These are phyloP conservation scores for Hirsutella rhossiliensis DNA, from an alignment of 2,329 filamentous ascomycete genomes.

Conservation along the genomic window DNA sequence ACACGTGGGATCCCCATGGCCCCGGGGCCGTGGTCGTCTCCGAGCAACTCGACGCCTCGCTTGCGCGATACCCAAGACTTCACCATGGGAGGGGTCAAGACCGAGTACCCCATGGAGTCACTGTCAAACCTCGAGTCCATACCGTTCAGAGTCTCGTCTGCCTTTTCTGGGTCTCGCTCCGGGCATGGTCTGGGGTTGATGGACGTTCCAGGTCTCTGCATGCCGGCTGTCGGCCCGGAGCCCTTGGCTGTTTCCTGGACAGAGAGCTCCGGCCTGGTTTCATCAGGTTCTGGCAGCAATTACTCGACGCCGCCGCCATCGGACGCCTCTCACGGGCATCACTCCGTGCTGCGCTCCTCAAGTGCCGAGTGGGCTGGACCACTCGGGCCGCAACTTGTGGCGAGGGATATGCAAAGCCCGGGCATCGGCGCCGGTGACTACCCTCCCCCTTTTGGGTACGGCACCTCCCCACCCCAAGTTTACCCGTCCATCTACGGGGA, in stretches of 20 bases:
- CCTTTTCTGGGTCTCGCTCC: slow-evolving; percentile 10
- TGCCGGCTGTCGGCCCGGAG: slow-evolving; percentile 2
- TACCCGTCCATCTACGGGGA: slow-evolving; percentile 23
- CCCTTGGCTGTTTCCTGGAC: slow-evolving; percentile 12
- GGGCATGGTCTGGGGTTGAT: slow-evolving; percentile 11
- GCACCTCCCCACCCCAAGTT: slow-evolving; percentile 14
- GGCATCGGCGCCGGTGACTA: slow-evolving; percentile 11
- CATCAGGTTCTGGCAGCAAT: slow-evolving; percentile 33
- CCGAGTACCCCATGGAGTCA: slow-evolving; percentile 11
- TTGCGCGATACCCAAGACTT: slow-evolving; percentile 9
- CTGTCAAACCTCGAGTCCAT: slow-evolving; percentile 8
- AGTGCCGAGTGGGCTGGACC: slow-evolving; percentile 20
- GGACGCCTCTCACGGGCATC: slow-evolving; percentile 19
- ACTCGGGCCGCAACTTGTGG: slow-evolving; percentile 12
- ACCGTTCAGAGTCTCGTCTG: slow-evolving; percentile 6
- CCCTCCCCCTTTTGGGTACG: slow-evolving; percentile 16
- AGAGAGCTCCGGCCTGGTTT: slow-evolving; percentile 28
- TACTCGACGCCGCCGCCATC: slow-evolving; percentile 33
- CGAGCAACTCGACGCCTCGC: slow-evolving; percentile 5
- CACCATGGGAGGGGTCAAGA: slow-evolving; percentile 7
- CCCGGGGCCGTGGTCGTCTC: slow-evolving; percentile 11
- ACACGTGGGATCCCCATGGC: slow-evolving; percentile 6
- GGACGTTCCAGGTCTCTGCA: slow-evolving; percentile 8
- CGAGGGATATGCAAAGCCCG: slow-evolving; percentile 8
- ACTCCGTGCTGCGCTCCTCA: slow-evolving; percentile 13